Percentiles rank a stretch among this genome's conserved stretches.
Conservation (phyloP, 331 rosid genomes). For the Arachis monticola region DNA sequence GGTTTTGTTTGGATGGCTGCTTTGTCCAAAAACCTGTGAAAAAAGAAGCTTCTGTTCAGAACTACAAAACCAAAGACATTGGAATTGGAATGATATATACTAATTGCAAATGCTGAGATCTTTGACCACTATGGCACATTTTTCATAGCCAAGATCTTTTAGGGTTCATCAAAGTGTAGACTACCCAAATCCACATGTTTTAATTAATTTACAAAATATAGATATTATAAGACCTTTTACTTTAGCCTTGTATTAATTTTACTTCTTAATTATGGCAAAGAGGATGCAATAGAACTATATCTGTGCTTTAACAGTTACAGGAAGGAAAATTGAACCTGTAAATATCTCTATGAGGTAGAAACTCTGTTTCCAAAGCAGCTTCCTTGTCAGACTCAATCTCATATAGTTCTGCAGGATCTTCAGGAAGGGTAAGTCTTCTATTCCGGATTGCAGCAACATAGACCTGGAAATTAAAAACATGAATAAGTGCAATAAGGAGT, state of each 20-base stretch:
- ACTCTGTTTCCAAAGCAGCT: slow-evolving; percentile 61
- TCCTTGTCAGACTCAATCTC: slow-evolving; percentile 71
- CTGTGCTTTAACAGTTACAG: background rate
- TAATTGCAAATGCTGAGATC: too few relatives aligned
- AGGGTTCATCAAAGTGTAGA: background rate
- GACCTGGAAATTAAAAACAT: slow-evolving; percentile 54
- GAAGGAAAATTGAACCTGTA: slow-evolving; percentile 51
- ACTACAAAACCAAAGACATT: slow-evolving; percentile 16
- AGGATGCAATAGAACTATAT: background rate
- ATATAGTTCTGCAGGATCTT: slow-evolving; percentile 64
- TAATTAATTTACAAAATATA: background rate
- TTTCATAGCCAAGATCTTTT: background rate
- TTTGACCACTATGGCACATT: background rate
- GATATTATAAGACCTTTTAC: background rate
- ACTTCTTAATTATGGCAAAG: slow-evolving; percentile 4
- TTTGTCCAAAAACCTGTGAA: slow-evolving; percentile 77
- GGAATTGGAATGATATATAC: slow-evolving; percentile 5
- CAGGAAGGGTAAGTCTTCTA: slow-evolving; percentile 72
- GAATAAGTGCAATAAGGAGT: background rate
- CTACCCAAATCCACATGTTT: background rate
- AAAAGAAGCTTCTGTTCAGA: slow-evolving; percentile 18
- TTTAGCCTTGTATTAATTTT: background rate
- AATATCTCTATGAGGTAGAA: slow-evolving; percentile 70
- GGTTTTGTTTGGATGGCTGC: slow-evolving; percentile 63
- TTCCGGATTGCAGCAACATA: slow-evolving; percentile 80